Base-by-base conservation (phyloP, 1,284 basidiomycete genomes). In the Boletellus deceptivus region DNA sequence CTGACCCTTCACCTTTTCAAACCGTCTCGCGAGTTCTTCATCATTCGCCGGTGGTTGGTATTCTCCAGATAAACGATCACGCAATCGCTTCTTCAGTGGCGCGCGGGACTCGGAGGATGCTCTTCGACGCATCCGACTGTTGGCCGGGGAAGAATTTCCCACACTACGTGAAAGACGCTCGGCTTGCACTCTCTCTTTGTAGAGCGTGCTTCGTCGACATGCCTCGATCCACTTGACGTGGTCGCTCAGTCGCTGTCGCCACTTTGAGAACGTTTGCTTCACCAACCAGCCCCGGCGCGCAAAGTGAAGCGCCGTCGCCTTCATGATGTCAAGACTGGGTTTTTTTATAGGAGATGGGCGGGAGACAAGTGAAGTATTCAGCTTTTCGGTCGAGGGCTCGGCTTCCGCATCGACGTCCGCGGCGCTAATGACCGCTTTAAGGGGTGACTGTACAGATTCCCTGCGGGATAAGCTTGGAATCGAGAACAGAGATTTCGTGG, bases 11-110 rank as follows among this genome's bases (percentile, higher is more conserved):
- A 88, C 86, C 78, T 86, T 80, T 74, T 81, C 79, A 57, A 89
- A 77, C 43, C 84, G 73, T 63, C 65, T 74, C 7, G 77, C 83
- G 43, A 89, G 73, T 31, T 81, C 79, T 50, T 84, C 84, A 53
- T 89, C 86, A 20, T 77, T 82, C 50, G 76, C 63, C 13, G 79
- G 80, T 7, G 73, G 70, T 35, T 63, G 68, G 53, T 78, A 81
- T 43, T 75, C 73, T 36, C 66, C 67, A 6, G 78, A 78, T 25
- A 76, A 63, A 13, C 79, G 73, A 51, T 72, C 73, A 46, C 75
- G 74, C 22, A 76, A 59, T n/a, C 79, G 73, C 54, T 73, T 75
- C 55, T 77, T 75, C 34, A 72, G 57, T 33, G 80, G 74, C 48
- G 70, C 73, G 50, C 65, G 65, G 9, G 57, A 24, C 24, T 71